These are phyloP conservation scores for Ceratocystis variospora DNA, from an alignment of 2,329 filamentous ascomycete species.

Conservation along the genomic window DNA sequence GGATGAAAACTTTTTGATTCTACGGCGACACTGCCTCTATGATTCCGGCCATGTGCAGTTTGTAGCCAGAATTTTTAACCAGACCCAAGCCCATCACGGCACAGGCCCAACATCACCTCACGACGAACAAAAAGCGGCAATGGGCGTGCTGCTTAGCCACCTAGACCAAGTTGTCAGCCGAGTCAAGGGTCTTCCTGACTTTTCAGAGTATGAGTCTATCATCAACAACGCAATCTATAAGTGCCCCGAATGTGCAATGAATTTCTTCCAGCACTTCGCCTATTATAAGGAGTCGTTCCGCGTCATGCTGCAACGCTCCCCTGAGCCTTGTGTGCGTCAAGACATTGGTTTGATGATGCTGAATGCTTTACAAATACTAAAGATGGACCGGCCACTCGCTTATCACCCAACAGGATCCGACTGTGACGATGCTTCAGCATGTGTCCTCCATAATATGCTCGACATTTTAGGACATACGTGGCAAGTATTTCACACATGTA, in stretches of 20 bases:
- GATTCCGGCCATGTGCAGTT: slow-evolving; percentile 59
- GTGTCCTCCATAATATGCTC: slow-evolving; percentile 30
- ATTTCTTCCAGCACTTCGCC: slow-evolving; percentile 48
- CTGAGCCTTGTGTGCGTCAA: slow-evolving; percentile 41
- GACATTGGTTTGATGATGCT: slow-evolving; percentile 40
- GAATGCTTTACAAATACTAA: slow-evolving; percentile 39
- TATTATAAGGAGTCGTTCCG: slow-evolving; percentile 44
- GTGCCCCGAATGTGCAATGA: slow-evolving; percentile 42
- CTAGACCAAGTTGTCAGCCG: slow-evolving; percentile 64
- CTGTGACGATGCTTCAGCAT: slow-evolving; percentile 24
- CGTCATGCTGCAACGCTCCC: slow-evolving; percentile 49
- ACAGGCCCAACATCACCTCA: slow-evolving; percentile 27
- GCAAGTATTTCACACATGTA: slow-evolving; percentile 45
- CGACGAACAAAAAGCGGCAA: slow-evolving; percentile 34
- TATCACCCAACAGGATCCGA: slow-evolving; percentile 31
- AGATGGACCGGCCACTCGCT: slow-evolving; percentile 31
- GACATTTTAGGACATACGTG: slow-evolving; percentile 43
- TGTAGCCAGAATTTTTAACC: slow-evolving; percentile 46
- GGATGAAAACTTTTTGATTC: slow-evolving; percentile 56
- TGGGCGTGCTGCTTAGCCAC: slow-evolving; percentile 47
- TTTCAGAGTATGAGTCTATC: slow-evolving; percentile 40
- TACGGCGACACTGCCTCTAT: slow-evolving; percentile 67
- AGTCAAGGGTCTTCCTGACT: slow-evolving; percentile 52
- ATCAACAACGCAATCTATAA: slow-evolving; percentile 35
- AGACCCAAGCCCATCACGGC: slow-evolving; percentile 32